Base-by-base conservation (phyloP, 1,284 basidiomycete species). In the Coriolopsis trogii region DNA sequence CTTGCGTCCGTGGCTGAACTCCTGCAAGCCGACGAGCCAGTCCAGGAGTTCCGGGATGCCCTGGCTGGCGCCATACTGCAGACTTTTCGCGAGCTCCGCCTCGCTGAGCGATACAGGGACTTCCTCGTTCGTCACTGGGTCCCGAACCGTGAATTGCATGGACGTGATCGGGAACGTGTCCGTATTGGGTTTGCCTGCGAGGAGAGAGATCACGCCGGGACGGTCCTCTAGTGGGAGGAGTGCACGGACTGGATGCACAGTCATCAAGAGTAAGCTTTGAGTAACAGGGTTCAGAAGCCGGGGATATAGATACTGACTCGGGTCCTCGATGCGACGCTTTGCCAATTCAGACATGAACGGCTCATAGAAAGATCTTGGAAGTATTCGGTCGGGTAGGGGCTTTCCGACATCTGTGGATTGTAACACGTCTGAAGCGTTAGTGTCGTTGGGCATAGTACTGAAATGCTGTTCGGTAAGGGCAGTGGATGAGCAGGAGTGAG, bases 121-220 rank as follows among this genome's bases (percentile, higher is more conserved):
- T 7, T 72, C 70, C 23, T 77, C 73, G 51, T 73, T 66, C 39
- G 73, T 65, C 26, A 73, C 63, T 38, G 81, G 83, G 46, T 65
- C 77, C 12, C 76, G 75, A 13, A 67, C 60, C 2, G 61, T 81
- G 65, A 90, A 80, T 41, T 78, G 83, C 58, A 97, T 72, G 0
- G 84, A 84, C 3, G 85, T 84, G 70, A 98, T 91, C 1, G 95
- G 95, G 73, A 98, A 98, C 9, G 92, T 91, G 4, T 79, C 73
- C n/a, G 87, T 81, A 65, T 96, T 95, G 16, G 96, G 96, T 70
- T 91, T 91, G 21, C 89, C 89, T 0, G 87, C 86, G 8, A 94
- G 81, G 49, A 97, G 78, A 7, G 93, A 95, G 49, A 98, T 87
- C 48, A 96, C 71, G 2, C 89, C 91, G 0, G 93, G 92, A 2